These are phyloP conservation scores for Monosporascus sp. DNA, from an alignment of 2,329 filamentous ascomycete species.

Conservation along the genomic window DNA sequence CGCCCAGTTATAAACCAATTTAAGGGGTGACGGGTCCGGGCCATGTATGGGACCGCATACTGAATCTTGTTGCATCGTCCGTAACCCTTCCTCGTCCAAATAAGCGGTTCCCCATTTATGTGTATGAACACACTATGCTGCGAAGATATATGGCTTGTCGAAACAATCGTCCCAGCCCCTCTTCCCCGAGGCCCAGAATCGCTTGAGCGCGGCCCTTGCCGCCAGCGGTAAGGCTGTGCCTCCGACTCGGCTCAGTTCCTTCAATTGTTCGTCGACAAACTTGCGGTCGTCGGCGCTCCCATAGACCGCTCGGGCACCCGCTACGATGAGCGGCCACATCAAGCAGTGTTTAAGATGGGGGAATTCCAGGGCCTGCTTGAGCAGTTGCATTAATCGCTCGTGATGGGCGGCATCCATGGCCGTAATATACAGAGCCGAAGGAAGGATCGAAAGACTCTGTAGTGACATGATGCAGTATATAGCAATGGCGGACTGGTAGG, in stretches of 20 bases:
- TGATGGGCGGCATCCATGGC: constrained; percentile 5
- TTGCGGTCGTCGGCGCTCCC: constrained; percentile 16
- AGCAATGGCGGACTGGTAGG: constrained; percentile 25
- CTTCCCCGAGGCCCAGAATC: constrained; percentile 28
- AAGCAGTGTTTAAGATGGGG: constrained; percentile 16
- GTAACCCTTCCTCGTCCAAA: too few relatives aligned
- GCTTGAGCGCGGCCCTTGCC: constrained; percentile 20
- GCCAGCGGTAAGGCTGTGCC: constrained; percentile 22
- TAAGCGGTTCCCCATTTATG: too few relatives aligned
- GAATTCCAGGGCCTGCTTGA: constrained; percentile 14
- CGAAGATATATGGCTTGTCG: constrained; percentile 23
- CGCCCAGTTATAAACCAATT: too few relatives aligned
- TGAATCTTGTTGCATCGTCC: background rate
- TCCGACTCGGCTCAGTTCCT: constrained; percentile 14
- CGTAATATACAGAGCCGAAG: constrained; percentile 5
- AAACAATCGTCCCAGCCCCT: constrained; percentile 32
- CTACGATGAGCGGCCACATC: constrained; percentile 29
- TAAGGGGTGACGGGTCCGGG: background rate
- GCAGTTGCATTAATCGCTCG: constrained; percentile 16
- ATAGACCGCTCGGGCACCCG: constrained; percentile 22
- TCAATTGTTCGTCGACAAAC: constrained; percentile 22
- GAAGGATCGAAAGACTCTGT: constrained; percentile 21
- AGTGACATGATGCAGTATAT: constrained; percentile 23
- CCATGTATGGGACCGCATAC: background rate
- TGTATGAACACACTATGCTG: constrained; percentile 3